These are phyloP conservation scores for Candida tallmaniae DNA, from an alignment of 805 yeast species.

Conservation along the genomic window DNA sequence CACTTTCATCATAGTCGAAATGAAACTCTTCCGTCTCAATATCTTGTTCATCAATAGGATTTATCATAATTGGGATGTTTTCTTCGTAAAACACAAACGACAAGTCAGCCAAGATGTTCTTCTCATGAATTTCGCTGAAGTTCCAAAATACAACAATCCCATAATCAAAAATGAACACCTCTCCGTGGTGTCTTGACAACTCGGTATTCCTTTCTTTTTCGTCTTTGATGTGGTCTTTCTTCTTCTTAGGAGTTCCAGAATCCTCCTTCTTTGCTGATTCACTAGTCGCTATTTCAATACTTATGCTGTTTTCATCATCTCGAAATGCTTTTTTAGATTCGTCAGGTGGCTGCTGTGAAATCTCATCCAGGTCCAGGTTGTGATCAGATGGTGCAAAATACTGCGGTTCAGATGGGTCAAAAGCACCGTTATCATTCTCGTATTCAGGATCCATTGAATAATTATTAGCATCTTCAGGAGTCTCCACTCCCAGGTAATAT, in stretches of 20 bases:
- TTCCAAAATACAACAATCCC: slow-evolving; percentile 99
- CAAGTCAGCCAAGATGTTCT: slow-evolving; percentile 87
- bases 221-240: background rate
- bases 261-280: background rate
- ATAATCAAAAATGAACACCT: slow-evolving; percentile 81
- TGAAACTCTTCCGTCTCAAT: slow-evolving; percentile 89
- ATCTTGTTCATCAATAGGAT: slow-evolving; percentile 81
- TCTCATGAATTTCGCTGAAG: slow-evolving; percentile 86
- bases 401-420: slow-evolving; percentile 92
- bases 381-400: slow-evolving; percentile 55
- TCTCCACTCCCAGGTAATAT: slow-evolving; percentile 77
- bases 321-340: slow-evolving; percentile 3
- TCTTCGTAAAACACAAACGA: slow-evolving; percentile 53
- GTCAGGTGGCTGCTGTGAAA: background rate
- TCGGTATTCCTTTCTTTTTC: slow-evolving; percentile 20
- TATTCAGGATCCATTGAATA: slow-evolving; percentile 43
- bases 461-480: slow-evolving; percentile 52
- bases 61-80: slow-evolving; percentile 48
- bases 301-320: slow-evolving; percentile 6
- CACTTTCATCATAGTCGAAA: slow-evolving; percentile 62
- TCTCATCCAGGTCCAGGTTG: background rate
- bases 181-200: slow-evolving; percentile 64
- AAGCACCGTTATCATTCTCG: slow-evolving; percentile 47
- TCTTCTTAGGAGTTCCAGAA: background rate
- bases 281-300: slow-evolving; percentile 3